Evolutionary conservation across 768 basidiomycete species (phyloP).

Genomic region (Lactarius pseudohatsudake): DNA sequence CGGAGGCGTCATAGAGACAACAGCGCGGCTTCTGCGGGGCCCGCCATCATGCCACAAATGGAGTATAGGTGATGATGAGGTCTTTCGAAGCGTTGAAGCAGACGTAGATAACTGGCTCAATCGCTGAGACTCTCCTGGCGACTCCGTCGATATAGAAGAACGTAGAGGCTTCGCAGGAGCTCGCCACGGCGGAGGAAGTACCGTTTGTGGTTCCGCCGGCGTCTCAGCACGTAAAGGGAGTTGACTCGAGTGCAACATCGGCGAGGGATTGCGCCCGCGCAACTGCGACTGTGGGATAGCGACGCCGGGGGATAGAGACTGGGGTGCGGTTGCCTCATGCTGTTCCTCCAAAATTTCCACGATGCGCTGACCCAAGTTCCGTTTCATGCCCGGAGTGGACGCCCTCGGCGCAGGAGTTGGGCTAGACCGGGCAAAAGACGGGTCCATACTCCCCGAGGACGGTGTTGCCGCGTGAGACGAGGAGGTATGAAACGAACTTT

Average conservation of each 20-base stretch:
- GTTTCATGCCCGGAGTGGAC: constrained; percentile 25
- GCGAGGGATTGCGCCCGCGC: constrained; percentile 6
- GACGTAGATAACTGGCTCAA: constrained; percentile 23
- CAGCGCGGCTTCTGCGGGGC: constrained; percentile 17
- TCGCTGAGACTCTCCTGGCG: constrained; percentile 27
- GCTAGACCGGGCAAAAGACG: constrained; percentile 23
- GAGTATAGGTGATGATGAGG: constrained; percentile 46
- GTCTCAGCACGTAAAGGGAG: constrained; percentile 62
- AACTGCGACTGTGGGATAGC: neutral
- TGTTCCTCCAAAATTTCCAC: constrained; percentile 25
- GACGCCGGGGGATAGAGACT: neutral
- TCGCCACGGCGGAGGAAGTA: constrained; percentile 67
- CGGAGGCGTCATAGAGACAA: constrained; percentile 29
- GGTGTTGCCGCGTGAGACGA: constrained; percentile 20
- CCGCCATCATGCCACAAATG: constrained; percentile 23
- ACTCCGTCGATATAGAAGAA: constrained; percentile 49
- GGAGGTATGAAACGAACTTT: constrained; percentile 42
- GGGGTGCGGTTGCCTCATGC: constrained; percentile 17
- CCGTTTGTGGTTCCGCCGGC: constrained; percentile 56
- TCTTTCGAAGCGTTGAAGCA: constrained; percentile 41
- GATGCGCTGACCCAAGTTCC: constrained; percentile 29
- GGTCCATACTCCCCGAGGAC: constrained; percentile 33
- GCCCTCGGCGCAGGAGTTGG: constrained; percentile 18
- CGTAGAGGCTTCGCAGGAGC: constrained; percentile 56
- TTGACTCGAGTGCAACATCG: constrained; percentile 41